phyloP scores from a whole-genome alignment of 257 asterid species.

The Forsythia viridissima region DNA sequence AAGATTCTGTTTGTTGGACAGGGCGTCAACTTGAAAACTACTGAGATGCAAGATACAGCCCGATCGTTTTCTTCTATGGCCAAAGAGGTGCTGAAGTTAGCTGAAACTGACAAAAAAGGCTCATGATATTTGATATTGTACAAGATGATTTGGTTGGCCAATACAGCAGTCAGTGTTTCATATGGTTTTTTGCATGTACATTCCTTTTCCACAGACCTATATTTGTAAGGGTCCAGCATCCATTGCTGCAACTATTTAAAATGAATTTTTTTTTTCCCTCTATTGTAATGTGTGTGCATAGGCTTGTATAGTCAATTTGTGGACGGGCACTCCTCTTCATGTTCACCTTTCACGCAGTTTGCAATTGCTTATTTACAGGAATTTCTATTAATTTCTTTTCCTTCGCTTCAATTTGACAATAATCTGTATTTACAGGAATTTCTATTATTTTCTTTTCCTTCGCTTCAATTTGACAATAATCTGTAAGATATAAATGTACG shows the following conservation, averaged over 20 bases:
- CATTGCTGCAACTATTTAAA: background rate
- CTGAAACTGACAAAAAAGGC: slow-evolving; percentile 57
- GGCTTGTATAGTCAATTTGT: no score
- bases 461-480: no score
- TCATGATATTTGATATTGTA: slow-evolving; percentile 30
- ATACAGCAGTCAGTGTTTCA: background rate
- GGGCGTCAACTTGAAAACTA: slow-evolving; percentile 81
- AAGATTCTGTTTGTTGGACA: slow-evolving; percentile 25
- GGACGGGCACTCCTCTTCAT: no score
- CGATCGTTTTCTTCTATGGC: slow-evolving; percentile 86
- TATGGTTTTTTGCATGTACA: background rate
- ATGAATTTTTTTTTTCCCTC: no score
- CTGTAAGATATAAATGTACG: no score
- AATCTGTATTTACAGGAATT: no score
- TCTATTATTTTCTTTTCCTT: no score
- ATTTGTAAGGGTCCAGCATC: background rate
- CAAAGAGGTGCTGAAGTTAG: slow-evolving; percentile 63
- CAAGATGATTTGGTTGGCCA: background rate
- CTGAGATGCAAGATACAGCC: slow-evolving; percentile 90
- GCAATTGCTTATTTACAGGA: background rate
- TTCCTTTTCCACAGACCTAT: background rate
- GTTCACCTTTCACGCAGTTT: no score
- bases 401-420: no score
- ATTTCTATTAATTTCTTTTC: no score
- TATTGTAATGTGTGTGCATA: no score